A percentile compares a stretch with the other conserved stretches of the same genome.
These are phyloP conservation scores for Sambucus nigra DNA, from an alignment of 129 eudicot genomes.

Conservation along the genomic window DNA sequence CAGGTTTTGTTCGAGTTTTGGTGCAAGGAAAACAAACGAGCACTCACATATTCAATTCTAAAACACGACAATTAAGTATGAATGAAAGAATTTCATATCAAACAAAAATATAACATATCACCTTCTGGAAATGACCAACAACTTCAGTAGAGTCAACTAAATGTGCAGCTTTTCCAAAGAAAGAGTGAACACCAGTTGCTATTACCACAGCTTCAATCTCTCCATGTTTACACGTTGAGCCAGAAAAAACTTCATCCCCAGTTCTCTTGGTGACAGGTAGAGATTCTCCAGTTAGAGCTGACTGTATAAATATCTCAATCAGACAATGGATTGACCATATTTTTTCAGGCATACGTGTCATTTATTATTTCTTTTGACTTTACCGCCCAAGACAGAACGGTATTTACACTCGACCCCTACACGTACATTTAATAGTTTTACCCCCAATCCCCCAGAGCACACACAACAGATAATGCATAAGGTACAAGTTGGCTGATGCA, in stretches of 20 bases:
- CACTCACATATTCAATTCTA: too few species aligned
- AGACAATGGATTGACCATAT: neutral
- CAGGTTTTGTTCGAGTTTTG: too few species aligned
- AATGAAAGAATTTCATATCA: neutral
- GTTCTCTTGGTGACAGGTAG: conserved; percentile 51
- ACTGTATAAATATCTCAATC: conserved; percentile 15
- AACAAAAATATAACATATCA: conserved; percentile 5
- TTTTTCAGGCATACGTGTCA: too few species aligned
- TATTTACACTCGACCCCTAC: too few species aligned
- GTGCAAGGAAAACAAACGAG: too few species aligned
- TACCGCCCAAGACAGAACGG: too few species aligned
- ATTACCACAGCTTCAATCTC: conserved; percentile 55
- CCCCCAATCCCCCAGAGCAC: too few species aligned
- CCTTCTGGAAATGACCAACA: conserved; percentile 47
- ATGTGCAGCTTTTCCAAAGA: conserved; percentile 52
- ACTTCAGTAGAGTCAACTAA: conserved; percentile 45
- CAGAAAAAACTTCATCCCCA: conserved; percentile 51
- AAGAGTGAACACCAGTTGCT: conserved; percentile 49
- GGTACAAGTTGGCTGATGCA: too few species aligned
- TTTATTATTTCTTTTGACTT: too few species aligned
- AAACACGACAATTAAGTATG: too few species aligned
- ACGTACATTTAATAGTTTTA: too few species aligned
- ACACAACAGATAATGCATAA: too few species aligned
- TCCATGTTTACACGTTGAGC: conserved; percentile 53
- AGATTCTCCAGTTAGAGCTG: conserved; percentile 58